Conservation (phyloP, 306 rosid species). For the Biancaea sappan region DNA sequence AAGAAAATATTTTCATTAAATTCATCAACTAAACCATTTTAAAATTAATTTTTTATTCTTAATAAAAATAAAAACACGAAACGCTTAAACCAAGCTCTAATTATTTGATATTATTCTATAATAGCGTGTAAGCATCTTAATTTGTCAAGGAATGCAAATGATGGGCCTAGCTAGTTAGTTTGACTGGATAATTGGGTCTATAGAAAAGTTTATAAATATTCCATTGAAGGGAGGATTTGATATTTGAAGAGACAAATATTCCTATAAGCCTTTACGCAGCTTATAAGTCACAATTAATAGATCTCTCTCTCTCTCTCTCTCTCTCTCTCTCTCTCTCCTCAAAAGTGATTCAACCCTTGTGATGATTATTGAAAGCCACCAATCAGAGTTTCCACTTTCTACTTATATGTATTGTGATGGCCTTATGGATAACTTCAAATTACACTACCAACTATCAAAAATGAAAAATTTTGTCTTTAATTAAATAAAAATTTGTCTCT, state of each 20-base stretch:
- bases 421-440: not conserved
- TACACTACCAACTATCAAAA: too few species aligned
- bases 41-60: too few species aligned
- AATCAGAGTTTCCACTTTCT: slow-evolving; percentile 26
- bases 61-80: too few species aligned
- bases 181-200: slow-evolving; percentile 45
- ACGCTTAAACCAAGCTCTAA: too few species aligned
- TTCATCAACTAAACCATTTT: too few species aligned
- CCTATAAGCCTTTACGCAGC: slow-evolving; percentile 32
- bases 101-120: slow-evolving; percentile 36
- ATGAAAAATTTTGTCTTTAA: too few species aligned
- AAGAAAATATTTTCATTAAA: too few species aligned
- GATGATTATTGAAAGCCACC: slow-evolving; percentile 47
- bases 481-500: too few species aligned
- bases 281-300: slow-evolving; percentile 37
- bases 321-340: not conserved
- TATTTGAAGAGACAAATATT: slow-evolving; percentile 51
- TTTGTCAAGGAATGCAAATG: slow-evolving; percentile 26
- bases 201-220: slow-evolving; percentile 36
- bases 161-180: slow-evolving; percentile 39
- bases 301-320: slow-evolving; percentile 24
- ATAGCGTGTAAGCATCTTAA: slow-evolving; percentile 24
- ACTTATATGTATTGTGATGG: slow-evolving; percentile 21
- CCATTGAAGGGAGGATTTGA: slow-evolving; percentile 22
- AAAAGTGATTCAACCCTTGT: slow-evolving; percentile 39